Conservation (phyloP, 2,329 filamentous ascomycete species). For the Aureobasidium sp. region DNA sequence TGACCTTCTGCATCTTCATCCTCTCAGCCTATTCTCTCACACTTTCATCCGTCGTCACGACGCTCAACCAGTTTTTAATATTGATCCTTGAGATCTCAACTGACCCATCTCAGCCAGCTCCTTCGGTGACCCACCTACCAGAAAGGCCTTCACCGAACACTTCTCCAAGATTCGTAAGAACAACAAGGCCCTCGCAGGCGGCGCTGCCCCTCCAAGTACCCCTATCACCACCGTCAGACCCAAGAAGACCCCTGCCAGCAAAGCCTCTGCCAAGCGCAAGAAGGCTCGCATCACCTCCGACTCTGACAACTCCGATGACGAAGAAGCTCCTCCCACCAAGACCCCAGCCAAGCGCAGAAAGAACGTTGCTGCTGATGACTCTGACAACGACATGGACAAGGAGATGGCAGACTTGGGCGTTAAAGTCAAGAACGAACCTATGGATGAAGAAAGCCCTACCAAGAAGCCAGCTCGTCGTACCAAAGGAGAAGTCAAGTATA, state of each 20-base stretch:
- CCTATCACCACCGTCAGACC: not conserved
- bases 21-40: not conserved
- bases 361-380: not conserved
- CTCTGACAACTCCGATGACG: conserved; percentile 53
- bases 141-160: conserved; percentile 18
- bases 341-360: not conserved
- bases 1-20: not conserved
- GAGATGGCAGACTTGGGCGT: conserved; percentile 37
- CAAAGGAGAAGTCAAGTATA: not conserved
- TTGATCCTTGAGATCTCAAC: not conserved
- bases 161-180: conserved; percentile 17
- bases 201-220: not conserved
- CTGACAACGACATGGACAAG: conserved; percentile 49
- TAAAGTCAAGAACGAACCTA: conserved; percentile 41
- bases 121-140: conserved; percentile 16
- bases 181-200: not conserved
- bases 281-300: conserved; percentile 46
- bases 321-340: conserved; percentile 25
- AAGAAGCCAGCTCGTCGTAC: conserved; percentile 45
- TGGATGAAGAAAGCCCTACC: conserved; percentile 44
- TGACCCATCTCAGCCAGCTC: not conserved
- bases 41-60: not conserved
- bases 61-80: not conserved
- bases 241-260: not conserved
- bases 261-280: not conserved